A percentile compares a stretch with the other conserved stretches of the same genome.
Conservation (phyloP, 306 rosid genomes). For the Oxytropis ochrocephala region DNA sequence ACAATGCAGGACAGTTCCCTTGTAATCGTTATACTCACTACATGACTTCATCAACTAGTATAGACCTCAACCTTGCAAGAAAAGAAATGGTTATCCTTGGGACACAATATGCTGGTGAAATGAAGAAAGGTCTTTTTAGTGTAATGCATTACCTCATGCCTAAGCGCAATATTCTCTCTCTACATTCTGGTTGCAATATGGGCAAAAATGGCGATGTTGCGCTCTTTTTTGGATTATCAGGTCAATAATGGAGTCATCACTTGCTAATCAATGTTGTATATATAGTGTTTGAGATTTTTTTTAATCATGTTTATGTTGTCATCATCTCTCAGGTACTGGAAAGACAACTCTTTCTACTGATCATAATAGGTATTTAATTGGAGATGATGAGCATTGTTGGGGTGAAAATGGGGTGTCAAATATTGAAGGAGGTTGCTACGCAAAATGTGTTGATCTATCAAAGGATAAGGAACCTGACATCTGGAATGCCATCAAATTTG, state of each 20-base stretch:
- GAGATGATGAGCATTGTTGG: slow-evolving; percentile 91
- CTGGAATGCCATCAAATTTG: slow-evolving; percentile 79
- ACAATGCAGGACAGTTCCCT: slow-evolving; percentile 80
- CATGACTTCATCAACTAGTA: slow-evolving; percentile 86
- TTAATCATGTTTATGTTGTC: not conserved
- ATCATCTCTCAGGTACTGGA: slow-evolving; percentile 50
- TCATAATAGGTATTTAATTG: slow-evolving; percentile 63
- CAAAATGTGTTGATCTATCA: slow-evolving; percentile 76
- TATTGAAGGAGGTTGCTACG: slow-evolving; percentile 88
- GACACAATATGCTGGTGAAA: slow-evolving; percentile 86
- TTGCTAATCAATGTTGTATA: not conserved
- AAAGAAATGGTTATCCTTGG: slow-evolving; percentile 88
- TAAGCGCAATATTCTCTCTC: slow-evolving; percentile 62
- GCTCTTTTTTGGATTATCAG: slow-evolving; percentile 82
- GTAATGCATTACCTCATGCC: slow-evolving; percentile 94
- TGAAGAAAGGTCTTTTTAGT: slow-evolving; percentile 81
- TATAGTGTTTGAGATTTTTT: not conserved
- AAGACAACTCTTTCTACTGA: slow-evolving; percentile 81
- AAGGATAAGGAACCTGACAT: slow-evolving; percentile 71
- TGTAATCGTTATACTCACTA: slow-evolving; percentile 81
- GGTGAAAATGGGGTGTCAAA: slow-evolving; percentile 74
- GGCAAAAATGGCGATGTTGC: slow-evolving; percentile 84
- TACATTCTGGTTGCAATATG: slow-evolving; percentile 85
- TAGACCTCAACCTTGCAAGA: slow-evolving; percentile 72
- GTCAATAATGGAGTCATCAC: slow-evolving; percentile 22